Percentiles rank a stretch among this genome's conserved stretches.
Conservation (phyloP, 306 rosid species). For the Bauhinia variegata region DNA sequence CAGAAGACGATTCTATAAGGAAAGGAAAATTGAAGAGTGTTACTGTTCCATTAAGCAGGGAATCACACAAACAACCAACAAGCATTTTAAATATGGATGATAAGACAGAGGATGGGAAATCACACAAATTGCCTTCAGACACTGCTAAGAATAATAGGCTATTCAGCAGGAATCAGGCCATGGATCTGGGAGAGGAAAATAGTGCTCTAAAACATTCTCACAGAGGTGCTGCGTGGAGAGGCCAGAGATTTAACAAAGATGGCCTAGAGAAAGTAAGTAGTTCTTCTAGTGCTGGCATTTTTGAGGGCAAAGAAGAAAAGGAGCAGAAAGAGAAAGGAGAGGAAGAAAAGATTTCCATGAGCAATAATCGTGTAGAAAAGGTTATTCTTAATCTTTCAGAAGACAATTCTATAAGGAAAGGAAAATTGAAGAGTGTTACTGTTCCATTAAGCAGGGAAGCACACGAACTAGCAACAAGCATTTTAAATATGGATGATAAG, state of each 20-base stretch:
- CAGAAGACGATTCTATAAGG: constrained; percentile 44
- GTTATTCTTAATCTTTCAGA: constrained; percentile 37
- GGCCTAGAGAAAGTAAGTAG: constrained; percentile 30
- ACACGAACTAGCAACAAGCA: constrained; percentile 33
- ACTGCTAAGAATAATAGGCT: constrained; percentile 41
- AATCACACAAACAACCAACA: constrained; percentile 37
- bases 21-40: constrained; percentile 40
- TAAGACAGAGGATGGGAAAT: constrained; percentile 47
- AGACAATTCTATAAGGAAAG: constrained; percentile 42
- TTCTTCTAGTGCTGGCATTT: constrained; percentile 26
- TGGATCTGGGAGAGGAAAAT: too few relatives aligned
- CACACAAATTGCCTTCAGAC: constrained; percentile 42
- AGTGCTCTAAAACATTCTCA: too few relatives aligned
- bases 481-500: constrained; percentile 40
- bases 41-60: constrained; percentile 33
- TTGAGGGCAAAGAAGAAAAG: constrained; percentile 36
- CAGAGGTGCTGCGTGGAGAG: too few relatives aligned
- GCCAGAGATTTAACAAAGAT: constrained; percentile 27
- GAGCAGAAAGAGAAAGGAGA: constrained; percentile 36
- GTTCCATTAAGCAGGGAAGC: constrained; percentile 38
- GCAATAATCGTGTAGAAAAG: constrained; percentile 34
- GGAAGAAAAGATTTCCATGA: constrained; percentile 16
- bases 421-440: constrained; percentile 37
- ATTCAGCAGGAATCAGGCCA: constrained; percentile 37
- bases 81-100: constrained; percentile 38